Base-by-base conservation (phyloP, 306 rosid species). In the Trichosanthes truncata region DNA sequence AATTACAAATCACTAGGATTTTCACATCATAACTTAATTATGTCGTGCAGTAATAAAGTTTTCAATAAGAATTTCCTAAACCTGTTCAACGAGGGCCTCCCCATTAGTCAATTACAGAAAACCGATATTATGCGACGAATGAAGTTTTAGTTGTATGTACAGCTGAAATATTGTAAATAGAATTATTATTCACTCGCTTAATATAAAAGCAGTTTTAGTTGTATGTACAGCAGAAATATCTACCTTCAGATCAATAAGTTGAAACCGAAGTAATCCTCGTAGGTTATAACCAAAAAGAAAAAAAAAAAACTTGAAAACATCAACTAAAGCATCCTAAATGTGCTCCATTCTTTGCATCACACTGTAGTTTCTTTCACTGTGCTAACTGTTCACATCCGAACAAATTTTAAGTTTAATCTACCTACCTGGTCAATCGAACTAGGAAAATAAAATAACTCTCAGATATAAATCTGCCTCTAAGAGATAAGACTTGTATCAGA, bases 391-490 rank as follows among this genome's bases (percentile, higher is more conserved):
- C 52, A 21, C 23, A 41, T 60, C 36, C 33, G 13, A 55, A 55
- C 46, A 53, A 55, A 55, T 18, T 11, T 76, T 21, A 6, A 76
- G 33, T 23, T 57, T 29, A 77, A 77, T 12, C n/a, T 36, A 55
- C 36, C 43, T 21, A 77, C 80, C 69, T 40, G 80, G 69, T 59
- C 69, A 77, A 77, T 17, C 9, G 15, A 77, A 77, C 69, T 40
- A 57, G 40, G 69, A 77, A 43, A 77, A 36, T 31, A 77, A 43
- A 77, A 36, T 31, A 56, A 69, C 35, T 77, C 63, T 13, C 17
- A 23, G n/a, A 57, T 56, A 40, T 51, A 51, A 51, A 74, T 29
- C 45, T 29, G 43, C 9, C 46, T 29, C 78, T 9, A 71, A 5
- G 76, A 45, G 76, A 71, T 45, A 29, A 41, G 17, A 38, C 35